These are phyloP conservation scores for Phytophthora palmivora DNA, from an alignment of 352 stramenopile species.

Conservation along the genomic window DNA sequence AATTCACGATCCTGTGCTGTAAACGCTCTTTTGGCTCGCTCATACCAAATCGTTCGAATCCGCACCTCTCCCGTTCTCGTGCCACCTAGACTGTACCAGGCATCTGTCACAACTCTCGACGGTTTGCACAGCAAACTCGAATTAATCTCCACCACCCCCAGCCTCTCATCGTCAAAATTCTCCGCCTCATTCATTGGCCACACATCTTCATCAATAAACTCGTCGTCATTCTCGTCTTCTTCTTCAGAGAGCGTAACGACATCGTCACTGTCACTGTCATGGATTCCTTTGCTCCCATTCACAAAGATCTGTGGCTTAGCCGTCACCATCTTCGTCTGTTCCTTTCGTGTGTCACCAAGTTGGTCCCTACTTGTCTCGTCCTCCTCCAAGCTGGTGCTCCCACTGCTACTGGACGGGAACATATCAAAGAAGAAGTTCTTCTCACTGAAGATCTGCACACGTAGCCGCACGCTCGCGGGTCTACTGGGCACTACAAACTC, in stretches of 20 bases:
- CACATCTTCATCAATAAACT: constrained; percentile 26
- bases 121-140: constrained; percentile 44
- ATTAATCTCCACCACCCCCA: constrained; percentile 67
- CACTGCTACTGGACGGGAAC: constrained; percentile 53
- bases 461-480: constrained; percentile 31
- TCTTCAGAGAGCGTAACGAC: constrained; percentile 56
- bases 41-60: constrained; percentile 63
- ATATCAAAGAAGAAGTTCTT: constrained; percentile 90
- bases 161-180: constrained; percentile 46
- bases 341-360: constrained; percentile 1
- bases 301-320: constrained; percentile 21
- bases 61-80: constrained; percentile 67
- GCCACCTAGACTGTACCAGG: constrained; percentile 64
- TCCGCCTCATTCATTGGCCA: constrained; percentile 21
- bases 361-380: constrained; percentile 10
- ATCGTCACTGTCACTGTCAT: constrained; percentile 60
- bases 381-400: constrained; percentile 11
- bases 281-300: constrained; percentile 26
- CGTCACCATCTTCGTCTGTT: constrained; percentile 11
- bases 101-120: constrained; percentile 50
- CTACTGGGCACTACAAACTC: constrained; percentile 42
- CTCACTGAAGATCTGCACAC: constrained; percentile 69
- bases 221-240: constrained; percentile 44
- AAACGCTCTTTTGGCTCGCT: constrained; percentile 22
- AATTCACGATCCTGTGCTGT: constrained; percentile 36